These are phyloP conservation scores for Neonectria neomacrospora DNA, from an alignment of 2,329 filamentous ascomycete genomes.

Conservation along the genomic window DNA sequence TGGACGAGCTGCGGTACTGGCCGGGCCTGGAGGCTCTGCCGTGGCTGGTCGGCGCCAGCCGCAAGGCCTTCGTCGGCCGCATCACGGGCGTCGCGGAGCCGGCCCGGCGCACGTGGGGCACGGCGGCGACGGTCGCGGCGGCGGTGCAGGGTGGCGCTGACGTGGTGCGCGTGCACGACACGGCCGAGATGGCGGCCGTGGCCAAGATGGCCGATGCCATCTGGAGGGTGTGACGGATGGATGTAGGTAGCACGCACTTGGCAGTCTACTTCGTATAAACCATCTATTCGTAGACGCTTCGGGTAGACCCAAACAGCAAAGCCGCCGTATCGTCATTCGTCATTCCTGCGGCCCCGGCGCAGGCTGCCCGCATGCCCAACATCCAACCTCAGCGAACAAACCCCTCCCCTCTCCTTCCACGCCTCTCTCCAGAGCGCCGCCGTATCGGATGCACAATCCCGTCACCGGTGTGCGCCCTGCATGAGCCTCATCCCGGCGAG, in stretches of 20 bases:
- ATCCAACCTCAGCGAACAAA: not conserved
- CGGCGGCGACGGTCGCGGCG: slow-evolving; percentile 86
- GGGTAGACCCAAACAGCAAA: not conserved
- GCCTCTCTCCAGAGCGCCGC: not conserved
- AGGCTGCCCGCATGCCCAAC: slow-evolving; percentile 4
- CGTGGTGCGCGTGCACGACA: slow-evolving; percentile 92
- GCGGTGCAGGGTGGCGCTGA: slow-evolving; percentile 90
- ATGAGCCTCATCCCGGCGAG: slow-evolving; percentile 18
- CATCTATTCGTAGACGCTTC: not conserved
- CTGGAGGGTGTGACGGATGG: slow-evolving; percentile 65
- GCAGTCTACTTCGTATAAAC: not conserved
- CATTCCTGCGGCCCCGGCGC: not conserved
- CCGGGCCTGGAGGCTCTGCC: slow-evolving; percentile 76
- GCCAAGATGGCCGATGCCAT: slow-evolving; percentile 93
- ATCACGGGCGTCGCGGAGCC: slow-evolving; percentile 81
- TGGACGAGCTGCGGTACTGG: slow-evolving; percentile 73
- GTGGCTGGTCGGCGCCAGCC: slow-evolving; percentile 89
- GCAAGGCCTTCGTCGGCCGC: slow-evolving; percentile 88
- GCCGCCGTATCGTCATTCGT: too few relatives aligned
- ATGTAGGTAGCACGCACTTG: too few relatives aligned
- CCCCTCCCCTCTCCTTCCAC: not conserved
- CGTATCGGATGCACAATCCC: slow-evolving; percentile 19
- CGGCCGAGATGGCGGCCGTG: slow-evolving; percentile 85
- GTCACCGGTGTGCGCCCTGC: slow-evolving; percentile 23
- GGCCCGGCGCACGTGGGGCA: slow-evolving; percentile 81